Conservation (phyloP, 225 moss, liverwort and hornwort species). For the Physcomitrellopsis africana region DNA sequence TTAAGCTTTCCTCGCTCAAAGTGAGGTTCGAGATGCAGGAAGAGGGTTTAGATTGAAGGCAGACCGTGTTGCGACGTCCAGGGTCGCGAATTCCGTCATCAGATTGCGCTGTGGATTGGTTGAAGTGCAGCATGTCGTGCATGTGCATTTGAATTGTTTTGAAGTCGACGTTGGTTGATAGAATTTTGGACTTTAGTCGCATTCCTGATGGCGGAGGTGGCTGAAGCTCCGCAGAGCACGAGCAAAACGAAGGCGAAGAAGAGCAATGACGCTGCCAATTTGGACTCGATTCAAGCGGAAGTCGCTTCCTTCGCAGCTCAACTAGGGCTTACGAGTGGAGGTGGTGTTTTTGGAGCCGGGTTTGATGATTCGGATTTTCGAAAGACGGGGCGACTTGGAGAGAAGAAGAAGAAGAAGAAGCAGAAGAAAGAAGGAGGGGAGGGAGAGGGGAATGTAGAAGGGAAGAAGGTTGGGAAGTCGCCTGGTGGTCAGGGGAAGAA, state of each 20-base stretch:
- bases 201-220: constrained; percentile 35
- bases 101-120: no score
- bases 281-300: constrained; percentile 76
- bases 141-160: neutral
- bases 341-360: constrained; percentile 48
- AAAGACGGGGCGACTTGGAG: constrained; percentile 72
- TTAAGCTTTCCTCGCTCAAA: no score
- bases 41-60: no score
- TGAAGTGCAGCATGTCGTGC: neutral
- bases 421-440: constrained; percentile 19
- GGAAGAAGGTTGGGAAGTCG: constrained; percentile 31
- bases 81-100: no score
- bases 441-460: neutral
- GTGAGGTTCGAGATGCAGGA: no score
- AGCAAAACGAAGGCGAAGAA: constrained; percentile 41
- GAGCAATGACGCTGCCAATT: constrained; percentile 27
- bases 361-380: constrained; percentile 96
- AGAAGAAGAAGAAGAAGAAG: constrained; percentile 36
- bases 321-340: constrained; percentile 53
- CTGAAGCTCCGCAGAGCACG: constrained; percentile 29
- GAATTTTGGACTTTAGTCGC: neutral
- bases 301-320: constrained; percentile 84
- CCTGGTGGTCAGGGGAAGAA: constrained; percentile 19
- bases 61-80: no score
- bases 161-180: constrained; percentile 2